Evolutionary conservation across 1,284 basidiomycete genomes (phyloP).

Genomic region (Ceratobasidium sp.): DNA sequence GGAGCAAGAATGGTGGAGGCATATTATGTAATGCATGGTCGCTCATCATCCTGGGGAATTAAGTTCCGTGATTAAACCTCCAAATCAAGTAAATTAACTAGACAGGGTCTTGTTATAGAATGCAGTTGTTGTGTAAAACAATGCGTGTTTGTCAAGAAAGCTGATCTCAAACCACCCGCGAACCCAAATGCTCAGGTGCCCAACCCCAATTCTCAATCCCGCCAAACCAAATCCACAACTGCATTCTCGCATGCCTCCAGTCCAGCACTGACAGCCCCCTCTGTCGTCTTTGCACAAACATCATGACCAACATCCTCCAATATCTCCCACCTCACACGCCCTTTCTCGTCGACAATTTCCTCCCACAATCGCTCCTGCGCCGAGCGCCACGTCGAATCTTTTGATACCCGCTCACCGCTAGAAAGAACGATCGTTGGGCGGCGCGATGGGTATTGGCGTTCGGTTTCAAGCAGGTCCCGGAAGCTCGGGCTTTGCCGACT

Average conservation of each 20-base stretch:
- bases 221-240: constrained; percentile 37
- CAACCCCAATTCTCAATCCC: neutral
- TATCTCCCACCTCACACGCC: constrained; percentile 43
- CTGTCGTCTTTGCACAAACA: constrained; percentile 27
- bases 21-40: neutral
- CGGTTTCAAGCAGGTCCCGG: constrained; percentile 30
- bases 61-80: too few relatives aligned
- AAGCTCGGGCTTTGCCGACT: constrained; percentile 40
- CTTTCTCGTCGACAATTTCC: constrained; percentile 43
- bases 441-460: constrained; percentile 42
- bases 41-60: too few relatives aligned
- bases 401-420: constrained; percentile 29
- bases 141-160: too few relatives aligned
- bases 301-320: constrained; percentile 37
- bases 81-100: too few relatives aligned
- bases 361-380: constrained; percentile 44
- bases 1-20: neutral
- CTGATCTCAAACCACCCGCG: neutral
- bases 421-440: constrained; percentile 44
- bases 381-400: constrained; percentile 32
- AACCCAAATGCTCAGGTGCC: neutral
- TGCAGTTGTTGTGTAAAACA: too few relatives aligned
- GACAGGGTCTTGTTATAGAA: too few relatives aligned
- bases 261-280: constrained; percentile 33
- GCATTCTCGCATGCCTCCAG: constrained; percentile 39